Evolutionary conservation across 495 filamentous ascomycete species (phyloP), one percentile per base, ranked within the genome.

Genomic region (Chaetomidium leptoderma): DNA sequence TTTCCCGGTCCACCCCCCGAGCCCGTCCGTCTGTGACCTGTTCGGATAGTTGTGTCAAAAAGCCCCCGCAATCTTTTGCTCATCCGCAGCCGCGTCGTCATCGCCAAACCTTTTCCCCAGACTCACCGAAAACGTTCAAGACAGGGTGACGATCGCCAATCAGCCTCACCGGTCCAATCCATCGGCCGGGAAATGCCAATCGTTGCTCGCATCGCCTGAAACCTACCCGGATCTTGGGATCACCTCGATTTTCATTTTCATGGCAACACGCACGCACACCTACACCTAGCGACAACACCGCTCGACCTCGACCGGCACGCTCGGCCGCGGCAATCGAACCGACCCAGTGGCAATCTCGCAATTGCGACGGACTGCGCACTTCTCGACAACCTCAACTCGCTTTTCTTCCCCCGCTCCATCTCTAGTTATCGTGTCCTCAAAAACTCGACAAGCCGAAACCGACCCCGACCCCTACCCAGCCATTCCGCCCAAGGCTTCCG

Each of bases 51-150:
- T n/a, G 36, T 43, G 21, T 45, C 39, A 45, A 6, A 44, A 45
- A 8, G 19, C 52, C 52, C 52, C 52, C 39, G 39, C 40, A 55
- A 35, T 44, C 52, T 35, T 44, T 35, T 55, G 52, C 26, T 42
- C 36, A 17, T 53, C 39, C 36, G 26, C 51, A 53, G 36, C 51
- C 37, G 51, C 51, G 51, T 45, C 52, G 52, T 43, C 52, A 44
- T 43, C 39, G n/a, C 24, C 52, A 16, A 26, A 13, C 45, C 6
- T 33, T 55, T 55, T 24, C 52, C 52, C 52, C 52, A 44, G 49
- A 44, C 23, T 24, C 52, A 2, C 52, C 17, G 14, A 17, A 42
- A 37, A 27, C 21, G 17, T 37, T 19, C 40, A 13, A 35, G 19
- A 17, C 27, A 32, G 1, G n/a, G 21, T 26, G 42, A 45, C 52